Conservation (phyloP, 768 basidiomycete genomes). For the Asterophora parasitica region DNA sequence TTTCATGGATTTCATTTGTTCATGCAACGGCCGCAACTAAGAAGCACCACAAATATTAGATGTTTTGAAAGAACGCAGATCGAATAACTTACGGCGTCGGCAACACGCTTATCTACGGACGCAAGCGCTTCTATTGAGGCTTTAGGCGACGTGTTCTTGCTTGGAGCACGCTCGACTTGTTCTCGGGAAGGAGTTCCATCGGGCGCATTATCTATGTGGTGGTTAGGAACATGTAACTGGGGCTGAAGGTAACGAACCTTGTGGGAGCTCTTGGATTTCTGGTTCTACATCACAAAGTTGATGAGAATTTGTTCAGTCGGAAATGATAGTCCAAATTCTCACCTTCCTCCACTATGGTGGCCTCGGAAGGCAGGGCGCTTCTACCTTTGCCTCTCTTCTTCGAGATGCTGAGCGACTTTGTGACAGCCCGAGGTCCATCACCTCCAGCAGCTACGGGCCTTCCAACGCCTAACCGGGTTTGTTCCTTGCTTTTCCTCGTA, state of each 20-base stretch:
- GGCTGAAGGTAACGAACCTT: constrained; percentile 6
- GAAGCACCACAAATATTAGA: background rate
- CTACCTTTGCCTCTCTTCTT: constrained; percentile 47
- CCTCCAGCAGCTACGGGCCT: constrained; percentile 65
- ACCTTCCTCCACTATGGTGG: constrained; percentile 58
- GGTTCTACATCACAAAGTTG: constrained; percentile 17
- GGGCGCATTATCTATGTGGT: background rate
- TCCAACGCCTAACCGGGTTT: constrained; percentile 67
- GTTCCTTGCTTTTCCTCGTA: constrained; percentile 70
- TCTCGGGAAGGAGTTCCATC: background rate
- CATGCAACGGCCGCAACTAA: constrained; percentile 48
- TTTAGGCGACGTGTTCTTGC: constrained; percentile 2
- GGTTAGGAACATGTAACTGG: background rate
- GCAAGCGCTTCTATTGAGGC: constrained; percentile 17
- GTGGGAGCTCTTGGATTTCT: background rate
- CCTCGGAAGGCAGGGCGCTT: constrained; percentile 45
- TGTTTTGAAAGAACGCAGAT: background rate
- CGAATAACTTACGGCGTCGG: constrained; percentile 27
- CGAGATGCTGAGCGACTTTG: constrained; percentile 51
- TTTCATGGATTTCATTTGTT: constrained; percentile 44
- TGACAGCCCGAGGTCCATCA: constrained; percentile 58
- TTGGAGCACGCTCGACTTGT: background rate
- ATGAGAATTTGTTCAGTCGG: background rate
- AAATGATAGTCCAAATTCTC: constrained; percentile 7
- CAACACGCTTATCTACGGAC: constrained; percentile 25